Evolutionary conservation across 176 grass and related monocot species (phyloP).

Genomic region (Carex scoparia): DNA sequence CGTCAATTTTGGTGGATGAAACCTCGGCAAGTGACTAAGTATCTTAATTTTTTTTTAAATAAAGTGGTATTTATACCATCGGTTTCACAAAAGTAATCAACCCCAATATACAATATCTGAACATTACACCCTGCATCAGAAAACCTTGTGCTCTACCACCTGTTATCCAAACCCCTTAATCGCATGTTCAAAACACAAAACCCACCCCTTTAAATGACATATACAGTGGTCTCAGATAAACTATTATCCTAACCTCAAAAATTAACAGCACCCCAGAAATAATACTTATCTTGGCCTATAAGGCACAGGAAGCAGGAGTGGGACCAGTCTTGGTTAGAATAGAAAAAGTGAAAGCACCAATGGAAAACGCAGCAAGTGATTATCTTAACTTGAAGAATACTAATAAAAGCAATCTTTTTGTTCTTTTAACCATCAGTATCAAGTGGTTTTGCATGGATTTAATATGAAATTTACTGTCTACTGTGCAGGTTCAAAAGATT

Average conservation of each 20-base stretch:
- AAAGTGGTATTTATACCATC: neutral
- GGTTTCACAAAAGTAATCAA: neutral
- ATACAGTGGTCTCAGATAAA: neutral
- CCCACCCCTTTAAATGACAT: neutral
- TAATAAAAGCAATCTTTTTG: neutral
- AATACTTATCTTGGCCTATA: neutral
- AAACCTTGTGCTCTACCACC: neutral
- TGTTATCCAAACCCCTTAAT: neutral
- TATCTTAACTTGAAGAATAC: neutral
- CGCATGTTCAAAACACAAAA: neutral
- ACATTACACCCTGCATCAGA: neutral
- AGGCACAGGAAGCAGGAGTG: neutral
- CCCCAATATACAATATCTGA: neutral
- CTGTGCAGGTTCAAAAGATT: conserved; percentile 82
- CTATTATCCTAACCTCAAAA: too few relatives aligned
- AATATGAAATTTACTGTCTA: conserved; percentile 4
- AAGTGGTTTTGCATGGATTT: conserved; percentile 8
- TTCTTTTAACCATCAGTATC: neutral
- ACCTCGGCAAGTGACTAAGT: conserved; percentile 36
- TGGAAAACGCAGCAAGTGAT: conserved; percentile 22
- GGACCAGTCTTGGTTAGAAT: neutral
- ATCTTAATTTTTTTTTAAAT: neutral
- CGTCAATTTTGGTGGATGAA: conserved; percentile 71
- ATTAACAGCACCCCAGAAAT: neutral
- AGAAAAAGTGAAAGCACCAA: neutral